Evolutionary conservation across 164 flowering plant species (phyloP).

Genomic region (Liquidambar formosana): DNA sequence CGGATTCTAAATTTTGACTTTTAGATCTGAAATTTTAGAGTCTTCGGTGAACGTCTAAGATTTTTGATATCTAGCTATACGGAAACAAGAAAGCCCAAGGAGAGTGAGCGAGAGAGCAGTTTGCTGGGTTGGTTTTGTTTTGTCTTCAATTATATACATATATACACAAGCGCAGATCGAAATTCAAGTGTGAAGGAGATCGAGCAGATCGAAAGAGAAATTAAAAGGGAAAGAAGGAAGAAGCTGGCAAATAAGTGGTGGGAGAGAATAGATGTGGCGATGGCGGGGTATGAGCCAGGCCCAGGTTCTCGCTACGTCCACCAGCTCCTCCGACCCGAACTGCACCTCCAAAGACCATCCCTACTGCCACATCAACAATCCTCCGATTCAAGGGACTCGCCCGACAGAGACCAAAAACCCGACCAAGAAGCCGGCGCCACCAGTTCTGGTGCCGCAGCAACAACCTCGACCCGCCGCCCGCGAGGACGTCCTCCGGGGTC

Average conservation of each 20-base stretch:
- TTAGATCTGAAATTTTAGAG: background rate
- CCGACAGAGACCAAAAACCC: constrained; percentile 19
- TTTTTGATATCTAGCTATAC: too few species aligned
- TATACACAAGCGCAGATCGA: too few species aligned
- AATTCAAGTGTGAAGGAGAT: too few species aligned
- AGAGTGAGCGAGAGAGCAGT: too few species aligned
- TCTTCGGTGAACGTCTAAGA: too few species aligned
- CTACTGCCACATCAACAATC: background rate
- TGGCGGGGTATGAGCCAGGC: constrained; percentile 43
- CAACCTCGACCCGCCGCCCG: constrained; percentile 35
- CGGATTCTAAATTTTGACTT: background rate
- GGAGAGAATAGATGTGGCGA: constrained; percentile 48
- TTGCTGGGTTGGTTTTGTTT: too few species aligned
- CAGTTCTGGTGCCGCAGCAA: constrained; percentile 22
- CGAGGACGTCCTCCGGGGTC: constrained; percentile 66
- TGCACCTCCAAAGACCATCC: constrained; percentile 30
- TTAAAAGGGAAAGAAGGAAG: constrained; percentile 1
- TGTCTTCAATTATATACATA: too few species aligned
- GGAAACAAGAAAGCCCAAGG: too few species aligned
- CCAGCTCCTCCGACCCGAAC: constrained; percentile 40
- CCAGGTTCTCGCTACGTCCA: constrained; percentile 42
- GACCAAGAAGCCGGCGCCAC: constrained; percentile 6
- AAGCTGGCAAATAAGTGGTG: constrained; percentile 54
- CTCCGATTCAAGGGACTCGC: constrained; percentile 18
- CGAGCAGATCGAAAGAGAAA: background rate